Conservation (phyloP, 2,329 filamentous ascomycete species). For the Diplocarpon rosae region DNA sequence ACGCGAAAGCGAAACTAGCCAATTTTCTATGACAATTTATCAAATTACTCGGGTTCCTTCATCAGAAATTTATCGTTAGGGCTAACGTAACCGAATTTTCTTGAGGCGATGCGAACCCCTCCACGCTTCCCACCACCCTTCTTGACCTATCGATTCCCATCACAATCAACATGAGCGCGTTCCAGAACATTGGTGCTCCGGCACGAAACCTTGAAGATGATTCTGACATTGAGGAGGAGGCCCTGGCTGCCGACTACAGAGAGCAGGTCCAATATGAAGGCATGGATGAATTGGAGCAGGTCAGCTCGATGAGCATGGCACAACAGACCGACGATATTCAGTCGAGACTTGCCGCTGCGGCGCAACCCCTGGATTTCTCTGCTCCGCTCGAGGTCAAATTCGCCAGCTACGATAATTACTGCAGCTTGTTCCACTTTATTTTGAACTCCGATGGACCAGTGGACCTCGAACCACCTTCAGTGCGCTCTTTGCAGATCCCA, state of each 20-base stretch:
- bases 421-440: conserved; percentile 98
- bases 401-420: conserved; percentile 98
- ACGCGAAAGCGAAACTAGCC: too few species aligned
- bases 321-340: conserved; percentile 85
- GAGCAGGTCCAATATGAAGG: conserved; percentile 93
- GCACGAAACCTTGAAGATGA: conserved; percentile 60
- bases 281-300: conserved; percentile 70
- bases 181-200: conserved; percentile 50
- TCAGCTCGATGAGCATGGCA: conserved; percentile 55
- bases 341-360: conserved; percentile 79
- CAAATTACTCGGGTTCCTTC: too few species aligned
- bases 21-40: too few species aligned
- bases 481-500: conserved; percentile 38
- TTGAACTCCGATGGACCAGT: conserved; percentile 98
- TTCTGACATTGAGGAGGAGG: conserved; percentile 93
- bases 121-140: conserved; percentile 9
- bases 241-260: conserved; percentile 87
- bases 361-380: conserved; percentile 91
- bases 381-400: conserved; percentile 95
- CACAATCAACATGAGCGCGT: conserved; percentile 42
- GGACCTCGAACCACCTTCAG: conserved; percentile 90
- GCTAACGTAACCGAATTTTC: conserved; percentile 10
- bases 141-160: not conserved
- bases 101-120: conserved; percentile 6
- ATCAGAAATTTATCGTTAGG: not conserved